These are phyloP conservation scores for Cladosporium sp. DNA, from an alignment of 2,329 filamentous ascomycete species.

Conservation along the genomic window DNA sequence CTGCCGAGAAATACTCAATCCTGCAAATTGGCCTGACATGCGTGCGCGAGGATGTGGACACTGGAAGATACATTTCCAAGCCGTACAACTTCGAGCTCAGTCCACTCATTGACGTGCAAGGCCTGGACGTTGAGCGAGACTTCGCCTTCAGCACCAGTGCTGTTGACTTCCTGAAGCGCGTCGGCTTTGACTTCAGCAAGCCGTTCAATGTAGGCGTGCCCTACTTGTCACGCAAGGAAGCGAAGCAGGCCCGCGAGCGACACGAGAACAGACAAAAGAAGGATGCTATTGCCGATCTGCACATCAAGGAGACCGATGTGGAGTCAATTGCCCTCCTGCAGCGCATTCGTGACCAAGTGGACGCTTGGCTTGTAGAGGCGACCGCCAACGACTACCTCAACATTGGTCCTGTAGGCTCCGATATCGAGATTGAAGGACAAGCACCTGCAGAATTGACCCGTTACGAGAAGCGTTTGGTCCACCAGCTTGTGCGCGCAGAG, in stretches of 20 bases:
- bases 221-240: slow-evolving; percentile 64
- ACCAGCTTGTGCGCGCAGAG: slow-evolving; percentile 66
- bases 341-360: slow-evolving; percentile 48
- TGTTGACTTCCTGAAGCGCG: slow-evolving; percentile 60
- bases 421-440: slow-evolving; percentile 24
- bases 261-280: slow-evolving; percentile 48
- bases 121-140: slow-evolving; percentile 61
- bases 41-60: slow-evolving; percentile 58
- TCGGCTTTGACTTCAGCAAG: slow-evolving; percentile 60
- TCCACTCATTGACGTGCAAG: slow-evolving; percentile 54
- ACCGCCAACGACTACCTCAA: slow-evolving; percentile 37
- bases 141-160: slow-evolving; percentile 60
- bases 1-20: slow-evolving; percentile 65
- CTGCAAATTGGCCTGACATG: slow-evolving; percentile 69
- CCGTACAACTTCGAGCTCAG: slow-evolving; percentile 68
- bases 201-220: slow-evolving; percentile 60
- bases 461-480: slow-evolving; percentile 66
- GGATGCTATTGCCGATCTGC: slow-evolving; percentile 47
- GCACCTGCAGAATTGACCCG: slow-evolving; percentile 48
- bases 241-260: slow-evolving; percentile 49
- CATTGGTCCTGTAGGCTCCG: slow-evolving; percentile 33
- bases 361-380: slow-evolving; percentile 47
- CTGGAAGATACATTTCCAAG: slow-evolving; percentile 59
- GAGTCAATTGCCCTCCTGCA: slow-evolving; percentile 56
- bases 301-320: slow-evolving; percentile 54